These are phyloP conservation scores for Beauveria australis DNA, from an alignment of 2,329 filamentous ascomycete genomes.

Conservation along the genomic window DNA sequence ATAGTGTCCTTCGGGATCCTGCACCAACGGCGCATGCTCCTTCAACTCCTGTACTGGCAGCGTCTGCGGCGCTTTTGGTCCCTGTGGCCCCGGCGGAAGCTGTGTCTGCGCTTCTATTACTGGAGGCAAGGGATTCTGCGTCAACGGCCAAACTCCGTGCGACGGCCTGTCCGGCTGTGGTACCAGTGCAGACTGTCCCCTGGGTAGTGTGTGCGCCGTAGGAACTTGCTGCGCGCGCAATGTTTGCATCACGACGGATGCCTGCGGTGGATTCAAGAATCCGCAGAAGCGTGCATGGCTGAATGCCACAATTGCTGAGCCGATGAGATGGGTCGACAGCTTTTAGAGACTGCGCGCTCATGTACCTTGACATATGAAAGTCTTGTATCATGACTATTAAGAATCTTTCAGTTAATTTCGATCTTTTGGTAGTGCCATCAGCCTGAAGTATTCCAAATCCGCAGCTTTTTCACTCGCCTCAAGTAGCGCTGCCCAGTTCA, in stretches of 20 bases:
- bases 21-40: slow-evolving; percentile 5
- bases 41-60: slow-evolving; percentile 1
- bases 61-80: neutral
- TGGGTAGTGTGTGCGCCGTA: slow-evolving; percentile 5
- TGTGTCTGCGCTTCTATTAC: slow-evolving; percentile 6
- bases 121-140: slow-evolving; percentile 5
- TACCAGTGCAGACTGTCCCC: neutral
- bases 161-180: neutral
- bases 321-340: neutral
- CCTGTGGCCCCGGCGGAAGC: slow-evolving; percentile 1
- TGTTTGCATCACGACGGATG: slow-evolving; percentile 4
- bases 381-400: neutral
- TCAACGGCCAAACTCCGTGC: slow-evolving; percentile 4
- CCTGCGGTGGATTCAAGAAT: neutral
- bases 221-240: slow-evolving; percentile 4
- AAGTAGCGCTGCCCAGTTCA: neutral
- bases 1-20: slow-evolving; percentile 3
- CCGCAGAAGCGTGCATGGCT: slow-evolving; percentile 1
- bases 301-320: slow-evolving; percentile 5
- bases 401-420: neutral
- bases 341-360: neutral
- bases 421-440: too few species aligned
- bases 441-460: too few species aligned
- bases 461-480: too few species aligned
- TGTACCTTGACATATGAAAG: neutral